Base-by-base conservation (phyloP, 2,329 filamentous ascomycete species). In the Sclerotiophoma versabilis region DNA sequence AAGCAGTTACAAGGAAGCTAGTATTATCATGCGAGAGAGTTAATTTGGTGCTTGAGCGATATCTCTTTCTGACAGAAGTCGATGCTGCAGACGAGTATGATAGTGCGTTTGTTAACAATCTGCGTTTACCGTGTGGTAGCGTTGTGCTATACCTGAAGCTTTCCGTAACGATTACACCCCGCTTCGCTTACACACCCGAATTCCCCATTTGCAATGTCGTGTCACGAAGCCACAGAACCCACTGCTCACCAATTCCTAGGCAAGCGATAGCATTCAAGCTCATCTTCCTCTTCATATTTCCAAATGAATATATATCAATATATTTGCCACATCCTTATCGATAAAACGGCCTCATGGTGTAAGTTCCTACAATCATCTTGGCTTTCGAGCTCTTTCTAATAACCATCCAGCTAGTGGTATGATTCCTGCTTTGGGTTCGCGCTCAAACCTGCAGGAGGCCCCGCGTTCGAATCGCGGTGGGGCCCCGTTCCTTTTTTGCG, bases 291-390 rank as follows among this genome's bases (percentile, higher is more conserved):
- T 1, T 14, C 20, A 20, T 14, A 3, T 12, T 3, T 1, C 15
- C 5, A 5, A 8, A 3, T n/a, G 11, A 25, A 14, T 39, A 42
- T 34, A 32, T 32, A 19, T 12, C 7, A 0, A 4, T 10, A 4
- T 17, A 19, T 32, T 30, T n/a, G 14, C 14, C 17, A 20, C 14
- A 1, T n/a, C 12, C 44, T 54, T 49, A 54, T 54, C 50, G 49
- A 53, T 53, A 53, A 54, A 54, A 54, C 50, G 50, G 50, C 50
- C 50, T 54, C 50, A 54, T 54, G 50, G 50, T 53, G 41, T 44
- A 44, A 44, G 41, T 44, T 44, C 29, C 33, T n/a, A 12, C 41
- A 1, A 33, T 4, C 4, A 17, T 4, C 23, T n/a, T 10, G 12
- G 14, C 17, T 33, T 17, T 12, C 12, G 20, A 33, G 12, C 41